Evolutionary conservation across 2,329 filamentous ascomycete genomes (phyloP).

Genomic region (Monosporascus sp.): DNA sequence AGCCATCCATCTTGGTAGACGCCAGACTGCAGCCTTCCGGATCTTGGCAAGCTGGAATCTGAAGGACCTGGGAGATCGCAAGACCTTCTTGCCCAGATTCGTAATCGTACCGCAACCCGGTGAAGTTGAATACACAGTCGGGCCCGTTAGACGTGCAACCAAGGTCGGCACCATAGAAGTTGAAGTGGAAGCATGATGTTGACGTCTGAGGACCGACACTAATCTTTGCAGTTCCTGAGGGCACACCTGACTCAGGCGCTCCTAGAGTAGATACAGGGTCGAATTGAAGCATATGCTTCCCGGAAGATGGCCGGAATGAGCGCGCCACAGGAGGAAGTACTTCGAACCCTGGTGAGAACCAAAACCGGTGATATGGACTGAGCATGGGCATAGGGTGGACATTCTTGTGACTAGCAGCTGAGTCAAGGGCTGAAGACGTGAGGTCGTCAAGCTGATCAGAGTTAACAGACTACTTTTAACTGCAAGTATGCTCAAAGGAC

Average conservation of each 20-base stretch:
- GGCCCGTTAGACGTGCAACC: slow-evolving; percentile 22
- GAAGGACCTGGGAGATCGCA: slow-evolving; percentile 13
- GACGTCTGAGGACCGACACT: slow-evolving; percentile 19
- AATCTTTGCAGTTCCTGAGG: slow-evolving; percentile 16
- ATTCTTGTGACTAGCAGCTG: slow-evolving; percentile 8
- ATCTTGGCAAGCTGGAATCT: slow-evolving; percentile 18
- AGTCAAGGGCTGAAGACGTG: slow-evolving; percentile 8
- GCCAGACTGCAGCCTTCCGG: slow-evolving; percentile 16
- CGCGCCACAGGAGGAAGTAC: slow-evolving; percentile 13
- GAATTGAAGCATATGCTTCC: slow-evolving; percentile 25
- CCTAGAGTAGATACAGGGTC: slow-evolving; percentile 21
- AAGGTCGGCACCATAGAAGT: slow-evolving; percentile 20
- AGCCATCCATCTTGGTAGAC: slow-evolving; percentile 15
- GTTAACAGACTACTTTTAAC: slow-evolving; percentile 3
- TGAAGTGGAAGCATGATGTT: slow-evolving; percentile 22
- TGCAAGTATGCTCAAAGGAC: slow-evolving; percentile 2
- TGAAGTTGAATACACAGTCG: slow-evolving; percentile 25
- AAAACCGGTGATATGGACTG: slow-evolving; percentile 26
- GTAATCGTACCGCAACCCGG: slow-evolving; percentile 19
- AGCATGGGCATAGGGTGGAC: slow-evolving; percentile 19
- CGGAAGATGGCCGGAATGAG: slow-evolving; percentile 23
- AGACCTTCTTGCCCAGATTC: slow-evolving; percentile 7
- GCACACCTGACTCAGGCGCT: slow-evolving; percentile 6
- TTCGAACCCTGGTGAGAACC: slow-evolving; percentile 22
- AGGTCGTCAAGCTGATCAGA: slow-evolving; percentile 22